phyloP scores from a whole-genome alignment of 2,329 filamentous ascomycete genomes.

The Clonostachys rhizophaga region DNA sequence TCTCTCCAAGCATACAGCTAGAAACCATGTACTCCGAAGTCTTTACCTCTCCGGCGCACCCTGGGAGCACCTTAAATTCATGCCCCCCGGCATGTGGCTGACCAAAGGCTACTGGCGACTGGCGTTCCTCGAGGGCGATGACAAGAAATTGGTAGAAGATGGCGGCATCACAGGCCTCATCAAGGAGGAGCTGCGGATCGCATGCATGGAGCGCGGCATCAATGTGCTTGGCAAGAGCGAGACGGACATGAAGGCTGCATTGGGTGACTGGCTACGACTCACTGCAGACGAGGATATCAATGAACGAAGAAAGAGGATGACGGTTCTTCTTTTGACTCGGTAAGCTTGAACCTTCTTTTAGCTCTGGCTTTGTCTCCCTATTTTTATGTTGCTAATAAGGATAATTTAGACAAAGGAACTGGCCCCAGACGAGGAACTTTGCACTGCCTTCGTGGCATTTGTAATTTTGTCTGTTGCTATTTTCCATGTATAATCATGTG shows the following conservation, averaged over 20 bases:
- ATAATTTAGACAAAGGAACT: constrained; percentile 25
- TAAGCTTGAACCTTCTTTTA: constrained; percentile 14
- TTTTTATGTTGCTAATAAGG: constrained; percentile 6
- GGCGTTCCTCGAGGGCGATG: constrained; percentile 65
- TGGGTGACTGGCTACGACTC: constrained; percentile 43
- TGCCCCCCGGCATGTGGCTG: constrained; percentile 46
- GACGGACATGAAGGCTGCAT: constrained; percentile 40
- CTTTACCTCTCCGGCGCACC: constrained; percentile 38
- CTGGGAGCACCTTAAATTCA: constrained; percentile 36
- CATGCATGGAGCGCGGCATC: constrained; percentile 66
- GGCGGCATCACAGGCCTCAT: constrained; percentile 55
- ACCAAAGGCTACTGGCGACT: constrained; percentile 48
- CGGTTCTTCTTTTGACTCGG: constrained; percentile 34
- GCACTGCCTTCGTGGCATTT: constrained; percentile 34
- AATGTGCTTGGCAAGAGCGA: constrained; percentile 53
- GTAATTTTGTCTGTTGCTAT: constrained; percentile 8
- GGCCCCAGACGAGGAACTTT: constrained; percentile 33
- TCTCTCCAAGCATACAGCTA: constrained; percentile 19
- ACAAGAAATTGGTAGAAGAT: constrained; percentile 58
- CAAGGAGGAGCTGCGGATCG: constrained; percentile 61
- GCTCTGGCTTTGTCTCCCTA: neutral
- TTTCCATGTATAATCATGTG: neutral
- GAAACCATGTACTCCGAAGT: constrained; percentile 32
- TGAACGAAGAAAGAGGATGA: constrained; percentile 30
- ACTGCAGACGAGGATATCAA: constrained; percentile 28